phyloP scores from a whole-genome alignment of 164 flowering plant genomes.

The Buxus sempervirens region DNA sequence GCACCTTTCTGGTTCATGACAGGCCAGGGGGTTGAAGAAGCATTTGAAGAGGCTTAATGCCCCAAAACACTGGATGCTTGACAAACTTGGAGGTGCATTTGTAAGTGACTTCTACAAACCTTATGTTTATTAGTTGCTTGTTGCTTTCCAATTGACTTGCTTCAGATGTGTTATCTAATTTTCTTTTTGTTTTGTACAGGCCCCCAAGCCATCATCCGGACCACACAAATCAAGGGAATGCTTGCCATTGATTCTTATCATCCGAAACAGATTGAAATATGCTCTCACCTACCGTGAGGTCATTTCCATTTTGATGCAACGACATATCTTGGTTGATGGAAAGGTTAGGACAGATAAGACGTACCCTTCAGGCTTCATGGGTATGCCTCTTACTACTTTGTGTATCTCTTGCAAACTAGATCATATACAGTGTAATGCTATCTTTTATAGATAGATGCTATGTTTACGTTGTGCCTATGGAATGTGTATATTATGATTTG shows the following conservation, averaged over 20 bases:
- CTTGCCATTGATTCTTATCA: slow-evolving; percentile 51
- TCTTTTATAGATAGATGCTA: too few species aligned
- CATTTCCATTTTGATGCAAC: slow-evolving; percentile 54
- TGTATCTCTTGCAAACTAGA: background rate
- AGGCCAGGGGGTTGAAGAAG: slow-evolving; percentile 43
- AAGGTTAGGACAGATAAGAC: slow-evolving; percentile 66
- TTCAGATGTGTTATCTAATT: background rate
- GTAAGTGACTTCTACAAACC: slow-evolving; percentile 12
- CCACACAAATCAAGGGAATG: slow-evolving; percentile 68
- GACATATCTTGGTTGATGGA: slow-evolving; percentile 54
- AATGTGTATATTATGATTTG: too few species aligned
- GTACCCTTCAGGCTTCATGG: slow-evolving; percentile 65
- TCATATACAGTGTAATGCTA: too few species aligned
- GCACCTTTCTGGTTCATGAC: slow-evolving; percentile 1
- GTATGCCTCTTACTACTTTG: slow-evolving; percentile 20
- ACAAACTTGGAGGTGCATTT: slow-evolving; percentile 40
- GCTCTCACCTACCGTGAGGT: slow-evolving; percentile 64
- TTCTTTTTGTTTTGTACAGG: slow-evolving; percentile 23
- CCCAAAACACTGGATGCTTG: slow-evolving; percentile 40
- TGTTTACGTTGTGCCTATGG: too few species aligned
- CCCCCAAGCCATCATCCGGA: slow-evolving; percentile 70
- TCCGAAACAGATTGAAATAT: slow-evolving; percentile 56
- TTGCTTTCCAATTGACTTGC: background rate
- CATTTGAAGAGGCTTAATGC: slow-evolving; percentile 46
- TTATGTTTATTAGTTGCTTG: background rate